These are phyloP conservation scores for Dendrobium chrysotoxum DNA, from an alignment of 106 monocot species.

Conservation along the genomic window DNA sequence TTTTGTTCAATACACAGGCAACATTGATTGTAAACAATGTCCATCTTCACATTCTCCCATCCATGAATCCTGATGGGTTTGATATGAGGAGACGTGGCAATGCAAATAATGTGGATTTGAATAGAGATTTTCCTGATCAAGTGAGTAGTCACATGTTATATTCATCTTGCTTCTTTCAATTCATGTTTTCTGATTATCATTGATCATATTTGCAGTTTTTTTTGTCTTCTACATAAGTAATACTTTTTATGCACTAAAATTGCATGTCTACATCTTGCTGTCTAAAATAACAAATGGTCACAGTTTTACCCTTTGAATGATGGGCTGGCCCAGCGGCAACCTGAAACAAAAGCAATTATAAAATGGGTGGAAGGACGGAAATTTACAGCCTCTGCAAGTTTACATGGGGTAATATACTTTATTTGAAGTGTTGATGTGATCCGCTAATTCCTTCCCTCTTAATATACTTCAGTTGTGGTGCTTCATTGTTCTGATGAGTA, in stretches of 20 bases:
- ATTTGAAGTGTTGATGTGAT: constrained; percentile 1
- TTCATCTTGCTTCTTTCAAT: neutral
- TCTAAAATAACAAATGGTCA: constrained; percentile 10
- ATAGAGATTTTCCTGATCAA: constrained; percentile 99
- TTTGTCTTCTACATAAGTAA: neutral
- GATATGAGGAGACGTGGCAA: constrained; percentile 83
- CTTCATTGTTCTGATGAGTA: neutral
- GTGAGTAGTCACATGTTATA: constrained; percentile 24
- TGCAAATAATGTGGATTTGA: constrained; percentile 90
- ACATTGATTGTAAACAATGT: constrained; percentile 67
- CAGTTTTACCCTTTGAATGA: constrained; percentile 83
- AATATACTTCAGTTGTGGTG: neutral
- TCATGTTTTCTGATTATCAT: neutral
- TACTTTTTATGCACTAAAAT: neutral
- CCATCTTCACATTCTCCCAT: constrained; percentile 96
- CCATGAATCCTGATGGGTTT: constrained; percentile 99
- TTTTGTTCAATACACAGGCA: constrained; percentile 42
- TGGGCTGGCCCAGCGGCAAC: constrained; percentile 47
- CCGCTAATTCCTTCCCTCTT: neutral
- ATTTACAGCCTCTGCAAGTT: constrained; percentile 94
- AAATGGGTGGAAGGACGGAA: constrained; percentile 55
- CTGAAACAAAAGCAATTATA: constrained; percentile 96
- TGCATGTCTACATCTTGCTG: constrained; percentile 1
- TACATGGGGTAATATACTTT: constrained; percentile 75
- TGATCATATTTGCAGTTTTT: neutral